These are phyloP conservation scores for Tilletiopsis washingtonensis DNA, from an alignment of 1,284 basidiomycete species.

Conservation along the genomic window DNA sequence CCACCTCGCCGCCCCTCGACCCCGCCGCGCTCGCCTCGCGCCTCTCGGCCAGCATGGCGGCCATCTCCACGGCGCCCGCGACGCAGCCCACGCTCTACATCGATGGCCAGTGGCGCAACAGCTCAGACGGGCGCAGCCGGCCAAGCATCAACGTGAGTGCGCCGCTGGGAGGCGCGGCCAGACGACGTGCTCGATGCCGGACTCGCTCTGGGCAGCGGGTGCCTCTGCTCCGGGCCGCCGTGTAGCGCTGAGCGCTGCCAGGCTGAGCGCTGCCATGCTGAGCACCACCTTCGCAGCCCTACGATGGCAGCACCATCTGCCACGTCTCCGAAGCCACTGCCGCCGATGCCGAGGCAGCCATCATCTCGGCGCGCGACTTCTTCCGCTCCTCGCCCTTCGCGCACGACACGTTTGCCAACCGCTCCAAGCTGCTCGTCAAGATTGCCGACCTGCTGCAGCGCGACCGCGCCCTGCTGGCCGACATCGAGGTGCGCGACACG, in stretches of 20 bases:
- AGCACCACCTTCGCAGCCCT: constrained; percentile 21
- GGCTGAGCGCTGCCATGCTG: no score
- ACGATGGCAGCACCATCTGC: constrained; percentile 25
- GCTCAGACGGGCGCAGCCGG: constrained; percentile 29
- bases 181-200: no score
- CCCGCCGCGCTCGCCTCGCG: constrained; percentile 1
- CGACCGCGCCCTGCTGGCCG: constrained; percentile 30
- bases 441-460: constrained; percentile 41
- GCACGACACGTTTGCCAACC: constrained; percentile 20
- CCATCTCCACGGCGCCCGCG: background rate
- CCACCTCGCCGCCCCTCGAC: background rate
- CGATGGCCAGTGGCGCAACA: constrained; percentile 38
- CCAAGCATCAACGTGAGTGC: constrained; percentile 35
- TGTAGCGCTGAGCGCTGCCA: no score
- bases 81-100: constrained; percentile 41
- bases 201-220: no score
- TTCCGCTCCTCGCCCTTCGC: constrained; percentile 35
- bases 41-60: constrained; percentile 1
- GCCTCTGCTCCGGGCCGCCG: no score
- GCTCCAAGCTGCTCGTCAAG: constrained; percentile 21
- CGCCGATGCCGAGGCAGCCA: constrained; percentile 34
- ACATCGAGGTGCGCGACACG: constrained; percentile 43
- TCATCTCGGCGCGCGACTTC: constrained; percentile 28
- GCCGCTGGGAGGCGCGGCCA: no score
- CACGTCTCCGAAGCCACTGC: constrained; percentile 38